These are phyloP conservation scores for Suhomyces choctaworum DNA, from an alignment of 1,139 yeast species.

Conservation along the genomic window DNA sequence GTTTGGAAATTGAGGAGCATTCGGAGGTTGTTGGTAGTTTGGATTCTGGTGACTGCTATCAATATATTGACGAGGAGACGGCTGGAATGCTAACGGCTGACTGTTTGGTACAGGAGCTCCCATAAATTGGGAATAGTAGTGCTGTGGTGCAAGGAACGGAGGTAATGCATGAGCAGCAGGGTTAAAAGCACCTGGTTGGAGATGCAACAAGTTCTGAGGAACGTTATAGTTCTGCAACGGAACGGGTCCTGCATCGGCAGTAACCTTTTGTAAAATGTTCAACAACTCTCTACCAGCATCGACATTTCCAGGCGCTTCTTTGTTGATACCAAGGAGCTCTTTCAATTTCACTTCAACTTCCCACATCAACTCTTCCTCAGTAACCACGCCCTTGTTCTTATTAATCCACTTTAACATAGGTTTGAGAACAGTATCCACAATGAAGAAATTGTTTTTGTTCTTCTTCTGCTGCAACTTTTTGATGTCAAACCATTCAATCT, in stretches of 20 bases:
- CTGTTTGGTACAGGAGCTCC: conserved; percentile 38
- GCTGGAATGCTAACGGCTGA: conserved; percentile 6
- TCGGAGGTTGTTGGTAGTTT: no score
- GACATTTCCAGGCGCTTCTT: conserved; percentile 25
- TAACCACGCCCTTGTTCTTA: conserved; percentile 49
- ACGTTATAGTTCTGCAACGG: conserved; percentile 9
- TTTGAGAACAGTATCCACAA: conserved; percentile 60
- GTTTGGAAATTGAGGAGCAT: no score
- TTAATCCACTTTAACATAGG: conserved; percentile 61
- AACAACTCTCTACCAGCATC: conserved; percentile 80
- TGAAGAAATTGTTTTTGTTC: conserved; percentile 49
- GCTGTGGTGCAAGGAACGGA: conserved; percentile 24
- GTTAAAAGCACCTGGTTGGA: conserved; percentile 8
- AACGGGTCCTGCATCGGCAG: conserved; percentile 10
- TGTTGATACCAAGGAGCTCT: conserved; percentile 57
- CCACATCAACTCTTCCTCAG: conserved; percentile 55
- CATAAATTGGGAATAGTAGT: conserved; percentile 24
- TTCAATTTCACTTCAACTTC: conserved; percentile 67
- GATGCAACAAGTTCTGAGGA: conserved; percentile 10
- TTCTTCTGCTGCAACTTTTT: conserved; percentile 37
- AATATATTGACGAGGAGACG: conserved; percentile 7
- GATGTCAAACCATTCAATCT: conserved; percentile 47
- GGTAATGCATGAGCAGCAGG: conserved; percentile 6
- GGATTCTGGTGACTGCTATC: conserved; percentile 30
- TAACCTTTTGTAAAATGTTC: conserved; percentile 57